A percentile compares a stretch with the other conserved stretches of the same genome.
These are phyloP conservation scores for Dichomitus squalens DNA, from an alignment of 1,284 basidiomycete genomes.

Conservation along the genomic window DNA sequence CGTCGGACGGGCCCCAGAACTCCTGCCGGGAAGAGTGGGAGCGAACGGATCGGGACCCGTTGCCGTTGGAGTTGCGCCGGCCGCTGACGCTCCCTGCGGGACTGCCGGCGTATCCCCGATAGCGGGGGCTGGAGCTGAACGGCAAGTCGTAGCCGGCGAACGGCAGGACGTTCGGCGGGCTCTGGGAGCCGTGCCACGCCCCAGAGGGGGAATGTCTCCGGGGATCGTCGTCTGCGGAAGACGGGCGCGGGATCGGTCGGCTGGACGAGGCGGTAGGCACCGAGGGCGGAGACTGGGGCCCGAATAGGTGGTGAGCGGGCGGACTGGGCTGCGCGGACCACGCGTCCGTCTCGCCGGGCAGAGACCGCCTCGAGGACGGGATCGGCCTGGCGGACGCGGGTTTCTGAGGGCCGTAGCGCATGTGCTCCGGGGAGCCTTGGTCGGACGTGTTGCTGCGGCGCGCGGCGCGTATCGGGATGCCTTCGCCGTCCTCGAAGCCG, in stretches of 20 bases:
- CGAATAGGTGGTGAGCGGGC: slow-evolving; percentile 3
- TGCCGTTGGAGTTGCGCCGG: slow-evolving; percentile 30
- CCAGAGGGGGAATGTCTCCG: slow-evolving; percentile 20
- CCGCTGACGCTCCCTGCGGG: slow-evolving; percentile 12
- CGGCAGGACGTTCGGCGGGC: slow-evolving; percentile 17
- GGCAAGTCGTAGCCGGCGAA: slow-evolving; percentile 19
- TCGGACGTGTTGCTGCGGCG: slow-evolving; percentile 23
- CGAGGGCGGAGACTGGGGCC: slow-evolving; percentile 14
- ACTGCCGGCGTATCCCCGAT: slow-evolving; percentile 4
- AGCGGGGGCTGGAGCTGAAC: slow-evolving; percentile 13
- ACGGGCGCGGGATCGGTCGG: slow-evolving; percentile 19
- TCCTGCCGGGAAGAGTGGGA: slow-evolving; percentile 30
- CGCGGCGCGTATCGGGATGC: slow-evolving; percentile 13
- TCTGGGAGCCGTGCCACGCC: slow-evolving; percentile 19
- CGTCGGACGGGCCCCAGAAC: slow-evolving; percentile 18
- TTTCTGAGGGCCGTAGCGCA: slow-evolving; percentile 17
- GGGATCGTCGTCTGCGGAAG: slow-evolving; percentile 13
- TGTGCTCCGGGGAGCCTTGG: slow-evolving; percentile 29
- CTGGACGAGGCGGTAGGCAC: slow-evolving; percentile 11
- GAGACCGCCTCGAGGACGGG: slow-evolving; percentile 22
- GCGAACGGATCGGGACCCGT: slow-evolving; percentile 28
- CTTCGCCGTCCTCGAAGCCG: slow-evolving; percentile 17
- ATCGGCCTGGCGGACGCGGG: slow-evolving; percentile 24
- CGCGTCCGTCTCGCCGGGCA: slow-evolving; percentile 18
- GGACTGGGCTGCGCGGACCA: slow-evolving; percentile 21